phyloP scores from a whole-genome alignment of 2,329 filamentous ascomycete genomes.

The Cytospora schulzeri region DNA sequence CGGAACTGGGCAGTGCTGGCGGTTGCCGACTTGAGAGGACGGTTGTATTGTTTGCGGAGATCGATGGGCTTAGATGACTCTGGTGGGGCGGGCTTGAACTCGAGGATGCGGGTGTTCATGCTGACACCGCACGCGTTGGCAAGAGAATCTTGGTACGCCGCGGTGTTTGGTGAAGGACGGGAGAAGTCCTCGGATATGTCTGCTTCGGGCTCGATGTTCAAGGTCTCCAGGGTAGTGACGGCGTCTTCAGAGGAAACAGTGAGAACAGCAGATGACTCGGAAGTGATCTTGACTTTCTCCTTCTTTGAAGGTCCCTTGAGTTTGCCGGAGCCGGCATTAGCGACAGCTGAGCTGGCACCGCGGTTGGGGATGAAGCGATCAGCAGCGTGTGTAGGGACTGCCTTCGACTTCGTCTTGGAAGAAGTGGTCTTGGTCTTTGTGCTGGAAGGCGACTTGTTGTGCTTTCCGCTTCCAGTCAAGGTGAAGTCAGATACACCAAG shows the following conservation, averaged over 20 bases:
- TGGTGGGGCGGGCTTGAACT: slow-evolving; percentile 97
- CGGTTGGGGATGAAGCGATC: slow-evolving; percentile 98
- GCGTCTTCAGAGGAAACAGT: slow-evolving; percentile 80
- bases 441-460: slow-evolving; percentile 55
- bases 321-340: slow-evolving; percentile 81
- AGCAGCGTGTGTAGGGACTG: slow-evolving; percentile 75
- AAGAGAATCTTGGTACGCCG: slow-evolving; percentile 89
- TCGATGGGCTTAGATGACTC: slow-evolving; percentile 99
- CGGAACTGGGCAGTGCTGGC: slow-evolving; percentile 81
- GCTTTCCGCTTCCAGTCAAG: slow-evolving; percentile 76
- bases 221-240: slow-evolving; percentile 74
- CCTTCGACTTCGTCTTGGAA: slow-evolving; percentile 66
- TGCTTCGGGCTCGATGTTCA: slow-evolving; percentile 75
- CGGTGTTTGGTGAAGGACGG: slow-evolving; percentile 81
- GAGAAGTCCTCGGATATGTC: slow-evolving; percentile 60
- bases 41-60: slow-evolving; percentile 96
- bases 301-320: slow-evolving; percentile 71
- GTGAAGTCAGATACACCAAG: slow-evolving; percentile 92
- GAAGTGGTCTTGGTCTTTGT: slow-evolving; percentile 50
- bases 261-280: slow-evolving; percentile 74
- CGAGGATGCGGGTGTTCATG: slow-evolving; percentile 91
- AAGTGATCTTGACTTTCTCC: slow-evolving; percentile 69
- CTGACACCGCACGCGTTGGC: slow-evolving; percentile 90
- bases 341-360: slow-evolving; percentile 82
- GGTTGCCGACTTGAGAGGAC: slow-evolving; percentile 79